A percentile compares a stretch with the other conserved stretches of the same genome.
These are phyloP conservation scores for Kazachstania sp. DNA, from an alignment of 1,139 yeast genomes.

Conservation along the genomic window DNA sequence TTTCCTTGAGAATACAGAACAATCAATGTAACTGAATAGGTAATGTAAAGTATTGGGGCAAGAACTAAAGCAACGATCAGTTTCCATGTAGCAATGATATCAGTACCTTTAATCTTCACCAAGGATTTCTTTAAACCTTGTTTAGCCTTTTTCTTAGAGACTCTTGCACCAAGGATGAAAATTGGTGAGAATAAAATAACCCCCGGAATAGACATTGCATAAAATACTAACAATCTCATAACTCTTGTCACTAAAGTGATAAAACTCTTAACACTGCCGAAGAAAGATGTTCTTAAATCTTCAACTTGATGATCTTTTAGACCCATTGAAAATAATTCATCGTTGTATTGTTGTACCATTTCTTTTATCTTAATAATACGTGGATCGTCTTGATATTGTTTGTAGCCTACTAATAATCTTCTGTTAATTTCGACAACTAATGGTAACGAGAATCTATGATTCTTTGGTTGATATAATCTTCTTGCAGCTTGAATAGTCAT, in stretches of 20 bases:
- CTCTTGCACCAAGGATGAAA: conserved; percentile 63
- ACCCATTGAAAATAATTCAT: conserved; percentile 55
- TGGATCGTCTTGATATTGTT: conserved; percentile 64
- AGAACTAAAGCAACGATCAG: conserved; percentile 79
- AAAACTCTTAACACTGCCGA: conserved; percentile 40
- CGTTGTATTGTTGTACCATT: conserved; percentile 61
- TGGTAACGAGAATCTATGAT: conserved; percentile 56
- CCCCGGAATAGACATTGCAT: conserved; percentile 74
- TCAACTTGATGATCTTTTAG: conserved; percentile 90
- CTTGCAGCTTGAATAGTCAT: conserved; percentile 92
- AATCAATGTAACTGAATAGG: conserved; percentile 67
- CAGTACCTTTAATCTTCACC: conserved; percentile 85
- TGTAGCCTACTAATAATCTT: conserved; percentile 71
- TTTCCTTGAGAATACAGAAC: conserved; percentile 22
- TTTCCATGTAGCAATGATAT: conserved; percentile 95
- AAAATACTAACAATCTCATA: conserved; percentile 45
- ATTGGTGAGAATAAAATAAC: conserved; percentile 78
- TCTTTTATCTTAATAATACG: conserved; percentile 51
- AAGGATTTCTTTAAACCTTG: conserved; percentile 82
- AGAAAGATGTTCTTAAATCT: conserved; percentile 37
- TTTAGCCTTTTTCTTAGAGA: conserved; percentile 62
- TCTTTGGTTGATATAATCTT: conserved; percentile 71
- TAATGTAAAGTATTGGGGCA: conserved; percentile 75
- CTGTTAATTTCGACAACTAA: conserved; percentile 85
- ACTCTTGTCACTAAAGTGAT: conserved; percentile 46